Evolutionary conservation across 2,329 filamentous ascomycete species (phyloP).

Genomic region (Talaromyces sp.): DNA sequence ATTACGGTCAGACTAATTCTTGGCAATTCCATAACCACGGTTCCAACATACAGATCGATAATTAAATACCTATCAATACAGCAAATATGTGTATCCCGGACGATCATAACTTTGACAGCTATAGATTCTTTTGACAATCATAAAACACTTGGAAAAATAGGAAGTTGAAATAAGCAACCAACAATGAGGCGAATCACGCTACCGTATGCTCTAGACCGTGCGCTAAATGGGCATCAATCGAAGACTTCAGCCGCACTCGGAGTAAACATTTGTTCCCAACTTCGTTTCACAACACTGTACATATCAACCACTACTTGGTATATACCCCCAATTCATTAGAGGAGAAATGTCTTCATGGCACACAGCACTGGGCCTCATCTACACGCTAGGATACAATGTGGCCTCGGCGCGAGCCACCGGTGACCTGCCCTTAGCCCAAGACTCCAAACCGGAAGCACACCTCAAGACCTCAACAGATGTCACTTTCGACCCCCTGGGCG

Average conservation of each 20-base stretch:
- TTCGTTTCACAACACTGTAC: neutral
- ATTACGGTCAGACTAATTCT: too few relatives aligned
- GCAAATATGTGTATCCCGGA: neutral
- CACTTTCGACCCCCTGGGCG: constrained; percentile 34
- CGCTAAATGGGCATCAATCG: neutral
- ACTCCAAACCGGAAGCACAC: constrained; percentile 18
- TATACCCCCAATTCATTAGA: neutral
- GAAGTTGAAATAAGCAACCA: constrained; percentile 1
- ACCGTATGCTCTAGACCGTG: neutral
- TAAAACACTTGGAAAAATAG: neutral
- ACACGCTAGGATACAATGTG: constrained; percentile 10
- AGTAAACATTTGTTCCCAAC: neutral
- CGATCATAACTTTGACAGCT: too few relatives aligned
- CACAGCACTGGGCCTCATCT: neutral
- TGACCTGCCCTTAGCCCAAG: constrained; percentile 17
- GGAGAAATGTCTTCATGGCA: constrained; percentile 3
- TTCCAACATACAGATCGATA: too few relatives aligned
- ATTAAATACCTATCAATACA: too few relatives aligned
- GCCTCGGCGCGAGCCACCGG: constrained; percentile 14
- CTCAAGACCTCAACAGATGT: constrained; percentile 22
- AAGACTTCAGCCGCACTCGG: neutral
- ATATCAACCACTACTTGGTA: neutral
- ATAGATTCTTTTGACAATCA: neutral
- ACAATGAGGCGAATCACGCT: neutral
- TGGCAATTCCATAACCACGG: neutral